Evolutionary conservation across 2,329 filamentous ascomycete species (phyloP), one percentile per base, ranked within the genome.

Genomic region (Pseudovirgaria hyperparasitica): DNA sequence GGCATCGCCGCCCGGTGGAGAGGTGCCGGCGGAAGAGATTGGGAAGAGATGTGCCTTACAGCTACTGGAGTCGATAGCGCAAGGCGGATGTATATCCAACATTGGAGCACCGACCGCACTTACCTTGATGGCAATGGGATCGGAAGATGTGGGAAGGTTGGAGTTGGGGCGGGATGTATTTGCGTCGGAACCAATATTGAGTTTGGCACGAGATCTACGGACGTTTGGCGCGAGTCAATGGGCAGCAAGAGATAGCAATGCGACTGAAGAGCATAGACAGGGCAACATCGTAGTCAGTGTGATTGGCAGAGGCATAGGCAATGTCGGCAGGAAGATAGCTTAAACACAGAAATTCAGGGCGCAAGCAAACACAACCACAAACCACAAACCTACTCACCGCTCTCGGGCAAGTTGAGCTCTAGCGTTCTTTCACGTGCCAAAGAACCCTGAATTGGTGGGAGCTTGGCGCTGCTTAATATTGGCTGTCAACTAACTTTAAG

Each of bases 61-160:
- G 54, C 60, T 98, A 26, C 62, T 98, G 9, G 86, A 96, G 55
- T 69, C 74, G 13, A 77, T 96, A 34, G 71, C 71, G 27, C 70
- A 76, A 41, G 87, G 86, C 8, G 90, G 90, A 1, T 93, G 84
- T 49, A 80, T 82, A 3, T 77, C 75, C 28, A 65, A 64, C 9
- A 67, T 78, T 3, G 80, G 82, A 3, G 75, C 76, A 5, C 64
- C 72, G 3, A 87, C 78, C 0, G 67, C 93, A 37, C 55, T 98
- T 28, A 81, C 76, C 11, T 63, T 98, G 36, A 98, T 98, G 90
- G 84, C 86, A 18, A 96, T 98, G 90, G 90, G 90, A 0, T 82
- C 80, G 1, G 90, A 96, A 50, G 90, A 98, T 53, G 85, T 98
- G 9, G 90, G 90, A 4, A 70, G 90, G 32, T 54, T 98, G 39